Evolutionary conservation across 148 eudicot genomes (phyloP).

Genomic region (Amaranthus cruentus): DNA sequence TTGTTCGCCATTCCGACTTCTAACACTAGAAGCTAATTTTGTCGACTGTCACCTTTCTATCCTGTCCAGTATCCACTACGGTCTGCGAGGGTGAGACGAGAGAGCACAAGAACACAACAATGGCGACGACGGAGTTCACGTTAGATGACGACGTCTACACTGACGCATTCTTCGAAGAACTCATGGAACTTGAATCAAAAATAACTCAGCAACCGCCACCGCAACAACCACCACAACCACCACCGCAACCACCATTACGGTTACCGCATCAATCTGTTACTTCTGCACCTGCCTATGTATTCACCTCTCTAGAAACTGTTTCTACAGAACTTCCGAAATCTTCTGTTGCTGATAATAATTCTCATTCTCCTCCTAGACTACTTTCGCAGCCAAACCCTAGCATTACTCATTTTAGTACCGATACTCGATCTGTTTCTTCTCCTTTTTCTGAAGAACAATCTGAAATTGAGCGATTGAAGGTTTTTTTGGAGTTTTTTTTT

Average conservation of each 20-base stretch:
- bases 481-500: slow-evolving; percentile 10
- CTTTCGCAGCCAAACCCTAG: slow-evolving; percentile 56
- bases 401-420: not conserved
- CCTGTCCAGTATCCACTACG: no score
- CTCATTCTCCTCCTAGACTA: slow-evolving; percentile 75
- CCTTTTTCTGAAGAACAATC: slow-evolving; percentile 24
- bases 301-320: slow-evolving; percentile 22
- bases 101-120: not conserved
- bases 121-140: slow-evolving; percentile 19
- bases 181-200: slow-evolving; percentile 30
- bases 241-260: not conserved
- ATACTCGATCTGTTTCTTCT: slow-evolving; percentile 19
- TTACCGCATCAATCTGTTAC: not conserved
- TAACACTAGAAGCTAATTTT: no score
- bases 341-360: slow-evolving; percentile 15
- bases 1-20: no score
- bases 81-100: no score
- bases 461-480: slow-evolving; percentile 56
- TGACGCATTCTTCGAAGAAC: slow-evolving; percentile 33
- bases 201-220: slow-evolving; percentile 30
- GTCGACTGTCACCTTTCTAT: no score
- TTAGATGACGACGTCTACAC: slow-evolving; percentile 57
- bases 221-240: slow-evolving; percentile 12
- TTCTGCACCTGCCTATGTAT: not conserved
- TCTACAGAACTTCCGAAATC: slow-evolving; percentile 29